Evolutionary conservation across 495 filamentous ascomycete species (phyloP).

Genomic region (Amphirosellinia nigrospora): DNA sequence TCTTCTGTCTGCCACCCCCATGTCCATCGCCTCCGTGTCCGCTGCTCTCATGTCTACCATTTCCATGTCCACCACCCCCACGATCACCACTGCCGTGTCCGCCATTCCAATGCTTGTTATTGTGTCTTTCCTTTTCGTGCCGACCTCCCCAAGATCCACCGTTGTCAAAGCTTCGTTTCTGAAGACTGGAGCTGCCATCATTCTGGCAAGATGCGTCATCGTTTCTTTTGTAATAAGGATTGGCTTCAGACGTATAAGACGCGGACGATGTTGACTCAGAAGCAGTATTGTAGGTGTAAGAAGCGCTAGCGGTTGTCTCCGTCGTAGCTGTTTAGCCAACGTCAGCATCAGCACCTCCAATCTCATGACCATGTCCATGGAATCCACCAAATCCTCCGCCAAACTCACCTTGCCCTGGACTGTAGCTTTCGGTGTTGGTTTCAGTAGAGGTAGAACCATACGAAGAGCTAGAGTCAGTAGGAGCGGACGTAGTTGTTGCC

Average conservation of each 20-base stretch:
- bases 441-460: not conserved
- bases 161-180: slow-evolving; percentile 2
- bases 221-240: not conserved
- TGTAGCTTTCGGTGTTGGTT: not conserved
- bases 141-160: slow-evolving; percentile 10
- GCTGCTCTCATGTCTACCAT: not conserved
- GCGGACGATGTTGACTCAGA: not conserved
- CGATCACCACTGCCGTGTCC: not conserved
- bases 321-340: not conserved
- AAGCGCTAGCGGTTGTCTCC: not conserved
- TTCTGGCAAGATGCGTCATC: not conserved
- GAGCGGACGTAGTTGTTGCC: not conserved
- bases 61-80: not conserved
- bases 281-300: not conserved
- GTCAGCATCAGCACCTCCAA: not conserved
- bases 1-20: not conserved
- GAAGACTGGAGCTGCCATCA: not conserved
- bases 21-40: not conserved
- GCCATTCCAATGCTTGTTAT: not conserved
- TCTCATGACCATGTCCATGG: not conserved
- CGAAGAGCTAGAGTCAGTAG: not conserved
- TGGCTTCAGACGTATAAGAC: not conserved
- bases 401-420: not conserved
- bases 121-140: not conserved
- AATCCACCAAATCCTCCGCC: not conserved